Evolutionary conservation across 345 rosid species (phyloP).

Genomic region (Corchorus olitorius): DNA sequence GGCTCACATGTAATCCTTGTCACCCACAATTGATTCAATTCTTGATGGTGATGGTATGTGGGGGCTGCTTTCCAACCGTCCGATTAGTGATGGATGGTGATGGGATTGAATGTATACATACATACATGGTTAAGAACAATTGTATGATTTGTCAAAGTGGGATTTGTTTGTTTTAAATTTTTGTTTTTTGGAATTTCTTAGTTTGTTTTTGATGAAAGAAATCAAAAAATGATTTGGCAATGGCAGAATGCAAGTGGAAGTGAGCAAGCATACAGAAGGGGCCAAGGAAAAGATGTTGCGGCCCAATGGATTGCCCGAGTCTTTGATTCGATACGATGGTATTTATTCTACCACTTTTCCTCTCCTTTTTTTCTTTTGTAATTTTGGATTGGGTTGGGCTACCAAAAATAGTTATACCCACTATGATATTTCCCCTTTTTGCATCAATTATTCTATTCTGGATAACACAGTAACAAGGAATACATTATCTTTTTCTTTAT

Average conservation of each 20-base stretch:
- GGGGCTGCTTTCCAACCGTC: conserved; percentile 15
- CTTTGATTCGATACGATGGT: conserved; percentile 95
- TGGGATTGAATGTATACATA: neutral
- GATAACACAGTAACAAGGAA: neutral
- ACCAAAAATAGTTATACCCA: neutral
- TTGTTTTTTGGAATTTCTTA: neutral
- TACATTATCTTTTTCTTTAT: too few relatives aligned
- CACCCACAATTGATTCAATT: conserved; percentile 17
- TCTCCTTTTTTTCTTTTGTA: neutral
- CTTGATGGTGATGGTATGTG: conserved; percentile 34
- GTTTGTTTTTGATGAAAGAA: neutral
- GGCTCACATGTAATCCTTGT: conserved; percentile 7
- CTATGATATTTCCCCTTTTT: neutral
- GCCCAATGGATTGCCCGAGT: conserved; percentile 96
- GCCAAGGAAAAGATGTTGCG: conserved; percentile 74
- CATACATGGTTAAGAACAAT: neutral
- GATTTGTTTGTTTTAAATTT: neutral
- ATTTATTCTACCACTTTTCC: conserved; percentile 1
- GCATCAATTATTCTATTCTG: too few relatives aligned
- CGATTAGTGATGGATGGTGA: conserved; percentile 14
- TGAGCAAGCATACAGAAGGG: conserved; percentile 94
- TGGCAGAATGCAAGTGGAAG: conserved; percentile 96
- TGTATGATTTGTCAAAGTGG: neutral
- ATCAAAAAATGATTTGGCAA: conserved; percentile 40
- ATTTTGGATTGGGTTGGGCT: neutral